Evolutionary conservation across 495 filamentous ascomycete species (phyloP).

Genomic region (Aspergillus ostianus): DNA sequence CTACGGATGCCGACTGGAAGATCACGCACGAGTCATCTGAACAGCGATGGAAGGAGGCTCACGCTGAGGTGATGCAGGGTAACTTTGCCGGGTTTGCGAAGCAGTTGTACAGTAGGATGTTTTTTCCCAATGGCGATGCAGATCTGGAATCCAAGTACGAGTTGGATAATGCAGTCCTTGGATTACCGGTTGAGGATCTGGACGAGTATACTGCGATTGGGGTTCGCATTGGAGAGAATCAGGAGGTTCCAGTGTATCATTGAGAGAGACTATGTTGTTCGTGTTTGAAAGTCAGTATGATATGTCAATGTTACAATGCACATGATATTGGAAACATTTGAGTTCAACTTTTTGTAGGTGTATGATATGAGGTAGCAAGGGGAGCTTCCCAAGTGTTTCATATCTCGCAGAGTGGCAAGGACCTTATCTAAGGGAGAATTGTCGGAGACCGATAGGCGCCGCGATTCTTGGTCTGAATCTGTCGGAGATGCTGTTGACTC

Average conservation of each 20-base stretch:
- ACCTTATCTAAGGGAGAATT: background rate
- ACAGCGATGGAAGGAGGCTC: constrained; percentile 44
- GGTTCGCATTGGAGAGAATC: background rate
- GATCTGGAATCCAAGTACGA: constrained; percentile 37
- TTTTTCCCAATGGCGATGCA: constrained; percentile 46
- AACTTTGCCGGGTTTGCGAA: constrained; percentile 35
- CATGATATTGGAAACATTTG: no score
- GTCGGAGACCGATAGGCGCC: background rate
- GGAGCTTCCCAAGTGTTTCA: no score
- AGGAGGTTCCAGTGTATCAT: background rate
- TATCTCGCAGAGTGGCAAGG: no score
- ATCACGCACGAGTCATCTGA: constrained; percentile 40
- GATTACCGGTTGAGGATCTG: constrained; percentile 57
- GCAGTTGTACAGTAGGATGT: constrained; percentile 51
- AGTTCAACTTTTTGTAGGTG: no score
- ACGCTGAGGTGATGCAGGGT: constrained; percentile 32
- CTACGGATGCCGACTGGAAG: constrained; percentile 55
- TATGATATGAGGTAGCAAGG: no score
- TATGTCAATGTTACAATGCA: no score
- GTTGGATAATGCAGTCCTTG: constrained; percentile 50
- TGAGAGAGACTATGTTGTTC: background rate
- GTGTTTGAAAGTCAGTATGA: no score
- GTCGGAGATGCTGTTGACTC: background rate
- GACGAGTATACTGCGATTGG: constrained; percentile 46
- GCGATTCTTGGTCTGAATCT: background rate